These are phyloP conservation scores for Pisolithus marmoratus DNA, from an alignment of 768 basidiomycete species.

Conservation along the genomic window DNA sequence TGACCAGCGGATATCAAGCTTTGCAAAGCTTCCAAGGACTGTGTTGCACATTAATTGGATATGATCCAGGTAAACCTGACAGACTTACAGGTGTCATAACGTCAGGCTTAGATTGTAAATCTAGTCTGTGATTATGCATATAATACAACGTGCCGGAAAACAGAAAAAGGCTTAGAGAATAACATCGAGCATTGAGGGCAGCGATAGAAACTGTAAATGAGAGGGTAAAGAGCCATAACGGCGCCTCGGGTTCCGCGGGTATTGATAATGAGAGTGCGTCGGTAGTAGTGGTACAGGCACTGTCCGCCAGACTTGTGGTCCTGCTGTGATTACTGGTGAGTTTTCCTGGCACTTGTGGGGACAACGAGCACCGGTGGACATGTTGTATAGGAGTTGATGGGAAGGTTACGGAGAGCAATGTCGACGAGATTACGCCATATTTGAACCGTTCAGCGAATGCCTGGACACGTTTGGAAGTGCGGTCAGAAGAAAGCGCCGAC, in stretches of 20 bases:
- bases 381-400: constrained; percentile 33
- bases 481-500: constrained; percentile 31
- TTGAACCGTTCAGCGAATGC: constrained; percentile 77
- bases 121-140: constrained; percentile 32
- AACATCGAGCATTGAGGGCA: constrained; percentile 40
- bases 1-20: constrained; percentile 63
- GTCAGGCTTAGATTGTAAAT: constrained; percentile 35
- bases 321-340: constrained; percentile 35
- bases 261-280: constrained; percentile 20
- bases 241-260: constrained; percentile 29
- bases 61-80: constrained; percentile 1
- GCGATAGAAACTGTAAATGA: constrained; percentile 34
- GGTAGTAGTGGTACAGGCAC: constrained; percentile 4
- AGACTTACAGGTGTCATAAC: constrained; percentile 48
- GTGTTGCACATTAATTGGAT: constrained; percentile 4
- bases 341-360: constrained; percentile 43
- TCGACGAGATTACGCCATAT: constrained; percentile 77
- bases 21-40: constrained; percentile 64
- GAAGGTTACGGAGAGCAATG: constrained; percentile 58
- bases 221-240: constrained; percentile 36
- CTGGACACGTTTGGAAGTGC: constrained; percentile 32
- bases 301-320: constrained; percentile 34
- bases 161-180: constrained; percentile 34
- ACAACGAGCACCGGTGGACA: constrained; percentile 26
- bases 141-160: constrained; percentile 35